Base-by-base conservation (phyloP, 495 filamentous ascomycete genomes). In the Penicillium parvum region DNA sequence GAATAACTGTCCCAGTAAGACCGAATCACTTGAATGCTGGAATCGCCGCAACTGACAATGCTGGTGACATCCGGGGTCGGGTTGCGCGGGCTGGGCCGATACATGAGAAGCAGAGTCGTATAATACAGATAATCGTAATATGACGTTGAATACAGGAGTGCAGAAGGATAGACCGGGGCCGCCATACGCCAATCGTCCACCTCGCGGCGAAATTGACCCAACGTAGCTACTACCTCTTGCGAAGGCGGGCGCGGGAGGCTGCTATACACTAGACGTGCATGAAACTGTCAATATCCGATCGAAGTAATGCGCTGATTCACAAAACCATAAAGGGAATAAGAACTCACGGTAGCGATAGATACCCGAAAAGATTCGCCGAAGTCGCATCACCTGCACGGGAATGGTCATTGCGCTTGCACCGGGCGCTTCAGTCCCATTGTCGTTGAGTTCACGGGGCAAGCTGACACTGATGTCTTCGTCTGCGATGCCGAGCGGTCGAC, bases 41-140 rank as follows among this genome's bases (percentile, higher is more conserved):
- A 68, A 37, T 76, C 71, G 9, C 70, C 72, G 40, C 74, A 76
- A 30, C 62, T 67, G 40, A 72, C 56, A 25, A 75, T 72, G 28
- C 67, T 71, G 12, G 53, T 59, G 3, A 55, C 47, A 20, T 68
- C 65, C 0, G 74, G 71, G 5, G 61, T 65, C 8, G 74, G 73
- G 9, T 75, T 72, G 0, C 68, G 64, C 1, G 67, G 65, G 29
- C 69, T 74, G 3, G 74, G 70, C 0, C 74, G 73, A 36, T 77
- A 69, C 48, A 77, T 64, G 28, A 77, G 55, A 14, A 76, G 53
- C n/a, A 75, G 44, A 4, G 73, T 74, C 3, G 73, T 72, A 37
- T 75, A 68, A 41, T 74, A 76, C 20, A 76, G 65, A 44, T 75
- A 74, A 26, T 77, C 71, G 44, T 64, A 73, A 45, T 73, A 73